Conservation (phyloP, 163 green algal genomes). For the Chlamydomonas reinhardtii region DNA sequence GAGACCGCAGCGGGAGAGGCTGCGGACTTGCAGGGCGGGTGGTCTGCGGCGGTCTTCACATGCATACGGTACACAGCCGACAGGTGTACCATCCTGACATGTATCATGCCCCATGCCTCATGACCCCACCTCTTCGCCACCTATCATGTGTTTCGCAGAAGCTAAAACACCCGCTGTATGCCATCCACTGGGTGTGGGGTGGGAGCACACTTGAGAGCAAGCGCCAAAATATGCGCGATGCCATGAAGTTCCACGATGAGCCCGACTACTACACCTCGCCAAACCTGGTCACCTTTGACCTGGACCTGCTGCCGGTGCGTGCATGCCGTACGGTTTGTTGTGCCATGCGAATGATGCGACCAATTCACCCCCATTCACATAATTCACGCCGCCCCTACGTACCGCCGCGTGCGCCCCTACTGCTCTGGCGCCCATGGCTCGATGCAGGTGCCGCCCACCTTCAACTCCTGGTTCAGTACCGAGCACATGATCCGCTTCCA, state of each 20-base stretch:
- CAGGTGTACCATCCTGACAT: no score
- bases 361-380: no score
- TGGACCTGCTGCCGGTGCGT: constrained; percentile 17
- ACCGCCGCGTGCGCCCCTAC: no score
- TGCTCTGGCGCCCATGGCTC: no score
- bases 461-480: constrained; percentile 36
- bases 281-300: constrained; percentile 12
- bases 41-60: no score
- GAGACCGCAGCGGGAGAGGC: no score
- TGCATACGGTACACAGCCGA: no score
- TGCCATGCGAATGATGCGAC: no score
- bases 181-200: constrained; percentile 56
- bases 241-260: constrained; percentile 52
- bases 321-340: neutral
- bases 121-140: no score
- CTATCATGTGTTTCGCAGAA: neutral
- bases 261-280: constrained; percentile 30
- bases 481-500: constrained; percentile 65
- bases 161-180: constrained; percentile 39
- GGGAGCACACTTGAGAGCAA: constrained; percentile 54
- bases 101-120: no score
- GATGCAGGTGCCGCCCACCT: constrained; percentile 28
- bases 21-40: no score
- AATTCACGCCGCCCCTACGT: no score
- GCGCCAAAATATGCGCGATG: constrained; percentile 53